These are phyloP conservation scores for Beauveria asiatica DNA, from an alignment of 2,329 filamentous ascomycete species.

Conservation along the genomic window DNA sequence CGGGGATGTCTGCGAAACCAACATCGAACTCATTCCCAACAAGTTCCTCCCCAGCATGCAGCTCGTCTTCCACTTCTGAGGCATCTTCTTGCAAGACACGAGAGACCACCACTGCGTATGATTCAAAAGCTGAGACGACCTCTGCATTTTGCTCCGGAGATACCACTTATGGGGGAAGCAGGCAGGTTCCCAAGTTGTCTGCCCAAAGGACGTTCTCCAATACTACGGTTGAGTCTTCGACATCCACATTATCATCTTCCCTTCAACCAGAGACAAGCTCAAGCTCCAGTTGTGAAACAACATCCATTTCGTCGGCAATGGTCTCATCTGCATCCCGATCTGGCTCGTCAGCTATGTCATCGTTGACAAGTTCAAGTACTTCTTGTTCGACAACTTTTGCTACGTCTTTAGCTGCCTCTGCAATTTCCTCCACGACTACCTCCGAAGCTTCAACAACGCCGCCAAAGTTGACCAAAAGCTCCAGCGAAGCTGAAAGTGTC, in stretches of 20 bases:
- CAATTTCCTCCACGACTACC: background rate
- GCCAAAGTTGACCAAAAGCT: background rate
- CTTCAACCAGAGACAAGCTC: background rate
- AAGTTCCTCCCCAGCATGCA: background rate
- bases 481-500: background rate
- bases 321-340: background rate
- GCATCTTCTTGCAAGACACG: background rate
- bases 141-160: background rate
- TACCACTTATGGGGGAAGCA: background rate
- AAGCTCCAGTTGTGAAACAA: background rate
- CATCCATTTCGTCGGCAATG: background rate
- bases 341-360: background rate
- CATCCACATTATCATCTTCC: background rate
- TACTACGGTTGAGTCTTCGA: background rate
- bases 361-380: background rate
- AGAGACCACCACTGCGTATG: background rate
- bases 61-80: background rate
- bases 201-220: background rate
- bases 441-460: background rate
- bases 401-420: background rate
- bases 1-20: background rate
- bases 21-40: background rate
- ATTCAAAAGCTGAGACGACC: background rate
- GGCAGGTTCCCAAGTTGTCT: constrained; percentile 6
- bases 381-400: background rate